Evolutionary conservation across 2,329 filamentous ascomycete species (phyloP).

Genomic region (Lanzia echinophila): DNA sequence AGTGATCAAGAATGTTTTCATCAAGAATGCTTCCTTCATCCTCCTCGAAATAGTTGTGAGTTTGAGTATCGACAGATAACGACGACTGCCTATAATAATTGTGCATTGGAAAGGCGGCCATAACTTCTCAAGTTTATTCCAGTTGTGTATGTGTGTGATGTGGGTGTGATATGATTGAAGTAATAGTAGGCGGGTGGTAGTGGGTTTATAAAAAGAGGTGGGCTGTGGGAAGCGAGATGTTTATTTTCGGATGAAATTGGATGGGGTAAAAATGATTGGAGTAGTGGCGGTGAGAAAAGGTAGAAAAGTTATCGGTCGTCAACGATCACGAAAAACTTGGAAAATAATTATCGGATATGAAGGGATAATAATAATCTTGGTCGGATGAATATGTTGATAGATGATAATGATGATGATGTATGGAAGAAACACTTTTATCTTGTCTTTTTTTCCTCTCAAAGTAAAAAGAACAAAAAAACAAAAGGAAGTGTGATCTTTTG

Average conservation of each 20-base stretch:
- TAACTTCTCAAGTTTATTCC: slow-evolving; percentile 12
- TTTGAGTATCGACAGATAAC: slow-evolving; percentile 29
- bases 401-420: background rate
- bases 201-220: slow-evolving; percentile 5
- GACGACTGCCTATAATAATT: slow-evolving; percentile 28
- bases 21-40: slow-evolving; percentile 55
- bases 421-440: background rate
- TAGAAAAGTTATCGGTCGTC: slow-evolving; percentile 15
- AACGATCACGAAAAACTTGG: slow-evolving; percentile 10
- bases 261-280: slow-evolving; percentile 14
- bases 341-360: slow-evolving; percentile 13
- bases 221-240: slow-evolving; percentile 21
- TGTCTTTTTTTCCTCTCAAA: background rate
- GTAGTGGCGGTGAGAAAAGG: slow-evolving; percentile 14
- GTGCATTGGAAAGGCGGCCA: slow-evolving; percentile 30
- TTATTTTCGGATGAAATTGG: slow-evolving; percentile 10
- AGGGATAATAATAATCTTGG: slow-evolving; percentile 8
- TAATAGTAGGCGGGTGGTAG: slow-evolving; percentile 4
- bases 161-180: background rate
- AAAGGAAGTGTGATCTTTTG: background rate
- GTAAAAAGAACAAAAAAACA: background rate
- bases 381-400: background rate
- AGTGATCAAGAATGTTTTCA: slow-evolving; percentile 54
- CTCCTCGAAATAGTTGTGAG: slow-evolving; percentile 52
- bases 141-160: background rate